These are phyloP conservation scores for Pittosporum tobira DNA, from an alignment of 129 eudicot species.

Conservation along the genomic window DNA sequence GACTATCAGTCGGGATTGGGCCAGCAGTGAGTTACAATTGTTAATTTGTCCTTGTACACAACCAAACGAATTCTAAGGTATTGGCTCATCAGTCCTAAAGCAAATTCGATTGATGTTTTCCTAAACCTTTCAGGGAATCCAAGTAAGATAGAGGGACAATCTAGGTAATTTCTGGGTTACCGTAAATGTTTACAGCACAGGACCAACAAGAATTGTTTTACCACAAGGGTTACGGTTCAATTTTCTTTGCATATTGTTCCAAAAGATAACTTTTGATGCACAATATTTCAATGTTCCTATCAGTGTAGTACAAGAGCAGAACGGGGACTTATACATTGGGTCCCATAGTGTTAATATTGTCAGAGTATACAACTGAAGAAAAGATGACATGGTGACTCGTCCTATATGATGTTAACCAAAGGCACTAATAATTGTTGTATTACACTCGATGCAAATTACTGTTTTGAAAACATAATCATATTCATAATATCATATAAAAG, in stretches of 20 bases:
- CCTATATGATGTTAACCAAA: no score
- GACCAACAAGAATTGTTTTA: neutral
- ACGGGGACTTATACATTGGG: no score
- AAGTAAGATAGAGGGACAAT: constrained; percentile 21
- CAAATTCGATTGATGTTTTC: constrained; percentile 12
- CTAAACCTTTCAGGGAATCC: constrained; percentile 17
- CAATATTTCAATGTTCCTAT: neutral
- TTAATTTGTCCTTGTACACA: constrained; percentile 12
- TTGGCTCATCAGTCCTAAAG: constrained; percentile 19
- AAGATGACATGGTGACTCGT: no score
- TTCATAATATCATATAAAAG: no score
- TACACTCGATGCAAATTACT: no score
- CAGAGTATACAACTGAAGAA: no score
- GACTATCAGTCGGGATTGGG: constrained; percentile 14
- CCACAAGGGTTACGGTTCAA: neutral
- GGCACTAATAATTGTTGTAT: no score
- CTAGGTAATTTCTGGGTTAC: constrained; percentile 28
- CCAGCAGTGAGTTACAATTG: constrained; percentile 18
- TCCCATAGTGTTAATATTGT: no score
- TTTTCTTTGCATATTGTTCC: neutral
- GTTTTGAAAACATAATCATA: no score
- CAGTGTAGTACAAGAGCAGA: neutral
- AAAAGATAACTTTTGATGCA: neutral
- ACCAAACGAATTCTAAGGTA: constrained; percentile 12
- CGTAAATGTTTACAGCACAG: constrained; percentile 5